Base-by-base conservation (phyloP, 805 yeast genomes). In the Teunomyces pallodes region DNA sequence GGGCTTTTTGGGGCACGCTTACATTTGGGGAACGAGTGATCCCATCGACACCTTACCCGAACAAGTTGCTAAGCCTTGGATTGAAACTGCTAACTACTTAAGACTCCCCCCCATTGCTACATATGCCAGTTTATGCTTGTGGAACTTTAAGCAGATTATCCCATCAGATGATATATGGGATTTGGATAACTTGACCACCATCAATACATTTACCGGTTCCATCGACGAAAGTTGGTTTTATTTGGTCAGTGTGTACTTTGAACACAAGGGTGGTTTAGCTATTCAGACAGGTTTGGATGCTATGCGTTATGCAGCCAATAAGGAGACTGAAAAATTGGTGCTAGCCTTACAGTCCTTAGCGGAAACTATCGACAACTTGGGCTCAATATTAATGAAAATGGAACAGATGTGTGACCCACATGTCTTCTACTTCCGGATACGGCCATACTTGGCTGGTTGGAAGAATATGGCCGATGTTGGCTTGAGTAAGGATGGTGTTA, bases 381-480 rank as follows among this genome's bases (percentile, higher is more conserved):
- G 90, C 10, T 74, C 85, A 3, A 77, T 87, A 1, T 69, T 92
- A 55, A 81, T 84, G 80, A 77, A 80, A 56, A 87, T 91, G 94
- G 90, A 87, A 60, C 96, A 91, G 55, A 86, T 86, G 86, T 89
- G 97, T 66, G 96, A 90, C 61, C 97, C 98, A 2, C 95, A 90
- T 62, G 84, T 87, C 3, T 91, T 92, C 64, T 91, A 88, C 66
- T 87, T 79, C 71, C 79, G 92, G 51, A 78, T 91, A 41, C 77
- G 98, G 60, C 97, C 97, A 0, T 91, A 80, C 58, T 71, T 92
- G 54, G 96, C 97, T 0, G 98, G 97, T 2, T 92, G 97, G 95
- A 84, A 83, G 61, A 88, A 88, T 60, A 91, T 92, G 97, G 81
- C 80, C 24, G 89, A 82, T 47, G 90, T 85, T 1, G 97, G 97